These are phyloP conservation scores for Flaveria linearis DNA, from an alignment of 129 eudicot species.

Conservation along the genomic window DNA sequence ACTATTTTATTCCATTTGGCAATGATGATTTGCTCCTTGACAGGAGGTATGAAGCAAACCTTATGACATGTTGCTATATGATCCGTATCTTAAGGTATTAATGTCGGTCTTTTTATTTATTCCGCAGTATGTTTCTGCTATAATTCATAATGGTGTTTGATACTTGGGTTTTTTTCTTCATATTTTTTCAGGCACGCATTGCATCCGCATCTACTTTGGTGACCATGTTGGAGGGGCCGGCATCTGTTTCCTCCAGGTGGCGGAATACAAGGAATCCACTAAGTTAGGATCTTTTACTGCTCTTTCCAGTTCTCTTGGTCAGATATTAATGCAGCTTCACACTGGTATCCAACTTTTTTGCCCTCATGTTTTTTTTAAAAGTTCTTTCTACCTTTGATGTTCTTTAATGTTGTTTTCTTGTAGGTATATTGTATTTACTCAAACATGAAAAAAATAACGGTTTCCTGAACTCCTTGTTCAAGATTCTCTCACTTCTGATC, in stretches of 20 bases:
- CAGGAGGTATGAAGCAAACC: constrained; percentile 83
- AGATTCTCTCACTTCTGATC: constrained; percentile 71
- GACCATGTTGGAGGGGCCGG: constrained; percentile 85
- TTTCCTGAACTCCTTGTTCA: constrained; percentile 74
- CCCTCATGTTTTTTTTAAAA: neutral
- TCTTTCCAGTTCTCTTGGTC: constrained; percentile 92
- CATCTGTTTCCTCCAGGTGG: constrained; percentile 87
- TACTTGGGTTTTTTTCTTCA: neutral
- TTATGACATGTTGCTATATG: constrained; percentile 89
- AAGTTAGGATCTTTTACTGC: constrained; percentile 81
- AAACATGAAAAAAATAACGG: constrained; percentile 70
- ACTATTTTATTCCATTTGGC: neutral
- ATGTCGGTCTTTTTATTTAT: neutral
- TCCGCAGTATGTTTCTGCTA: neutral
- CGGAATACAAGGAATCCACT: constrained; percentile 73
- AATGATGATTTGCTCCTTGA: constrained; percentile 20
- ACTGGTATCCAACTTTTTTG: constrained; percentile 49
- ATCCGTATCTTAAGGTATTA: constrained; percentile 81
- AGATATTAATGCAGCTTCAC: constrained; percentile 93
- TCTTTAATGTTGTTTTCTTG: constrained; percentile 20
- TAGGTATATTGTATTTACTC: constrained; percentile 74
- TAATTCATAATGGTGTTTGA: neutral
- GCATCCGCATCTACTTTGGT: constrained; percentile 78
- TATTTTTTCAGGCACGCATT: constrained; percentile 57
- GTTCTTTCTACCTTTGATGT: neutral